A percentile compares a stretch with the other conserved stretches of the same genome.
Evolutionary conservation across 768 basidiomycete species (phyloP).

Genomic region (Boletus pseudopeckii): DNA sequence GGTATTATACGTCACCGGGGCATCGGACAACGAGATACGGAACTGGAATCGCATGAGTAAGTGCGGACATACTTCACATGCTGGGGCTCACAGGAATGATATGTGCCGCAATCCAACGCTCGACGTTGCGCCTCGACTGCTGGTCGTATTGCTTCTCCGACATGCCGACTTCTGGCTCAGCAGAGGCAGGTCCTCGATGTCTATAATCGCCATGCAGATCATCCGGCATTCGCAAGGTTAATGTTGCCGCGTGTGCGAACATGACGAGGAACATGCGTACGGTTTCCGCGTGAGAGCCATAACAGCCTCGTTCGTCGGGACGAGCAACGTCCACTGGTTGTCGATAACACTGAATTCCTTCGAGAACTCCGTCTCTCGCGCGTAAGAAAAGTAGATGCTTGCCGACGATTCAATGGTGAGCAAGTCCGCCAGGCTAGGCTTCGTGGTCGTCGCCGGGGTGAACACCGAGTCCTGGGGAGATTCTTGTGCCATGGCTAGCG

Average conservation of each 20-base stretch:
- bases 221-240: not conserved
- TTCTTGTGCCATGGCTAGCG: slow-evolving; percentile 15
- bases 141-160: slow-evolving; percentile 66
- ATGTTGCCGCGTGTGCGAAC: not conserved
- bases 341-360: slow-evolving; percentile 37
- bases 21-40: slow-evolving; percentile 42
- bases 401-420: slow-evolving; percentile 72
- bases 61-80: not conserved
- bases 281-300: slow-evolving; percentile 80
- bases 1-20: slow-evolving; percentile 47
- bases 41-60: slow-evolving; percentile 27
- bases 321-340: slow-evolving; percentile 57
- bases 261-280: slow-evolving; percentile 42
- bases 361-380: slow-evolving; percentile 67
- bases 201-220: slow-evolving; percentile 33
- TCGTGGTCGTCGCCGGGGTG: slow-evolving; percentile 38
- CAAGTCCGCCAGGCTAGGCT: slow-evolving; percentile 68
- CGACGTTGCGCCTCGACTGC: slow-evolving; percentile 60
- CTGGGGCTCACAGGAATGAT: slow-evolving; percentile 65
- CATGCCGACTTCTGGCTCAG: slow-evolving; percentile 48
- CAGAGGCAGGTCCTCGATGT: slow-evolving; percentile 51
- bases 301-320: slow-evolving; percentile 85
- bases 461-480: slow-evolving; percentile 11
- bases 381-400: slow-evolving; percentile 84
- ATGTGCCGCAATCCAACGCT: slow-evolving; percentile 79